Conservation (phyloP, 2,329 filamentous ascomycete genomes). For the Rhytidhysteron rufulum region DNA sequence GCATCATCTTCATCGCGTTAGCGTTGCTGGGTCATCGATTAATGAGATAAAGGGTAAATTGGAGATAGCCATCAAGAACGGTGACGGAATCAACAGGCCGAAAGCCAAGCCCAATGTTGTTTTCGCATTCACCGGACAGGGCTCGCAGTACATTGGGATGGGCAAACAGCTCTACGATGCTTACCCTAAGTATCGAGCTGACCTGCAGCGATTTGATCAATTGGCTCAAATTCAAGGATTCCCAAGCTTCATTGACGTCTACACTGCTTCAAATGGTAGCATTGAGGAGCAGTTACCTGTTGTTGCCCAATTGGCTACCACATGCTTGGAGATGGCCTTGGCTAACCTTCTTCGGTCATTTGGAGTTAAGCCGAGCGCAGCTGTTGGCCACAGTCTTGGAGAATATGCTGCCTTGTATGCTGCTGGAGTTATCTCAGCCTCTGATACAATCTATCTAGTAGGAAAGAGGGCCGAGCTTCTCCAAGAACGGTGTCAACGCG, state of each 20-base stretch:
- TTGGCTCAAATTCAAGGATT: neutral
- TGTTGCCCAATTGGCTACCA: constrained; percentile 12
- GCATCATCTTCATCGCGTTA: constrained; percentile 15
- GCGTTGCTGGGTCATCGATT: neutral
- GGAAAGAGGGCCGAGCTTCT: constrained; percentile 8
- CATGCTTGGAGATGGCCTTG: constrained; percentile 8
- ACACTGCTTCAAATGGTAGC: constrained; percentile 3
- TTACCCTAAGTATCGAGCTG: constrained; percentile 18
- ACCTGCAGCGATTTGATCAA: constrained; percentile 10
- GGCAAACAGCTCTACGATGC: constrained; percentile 10
- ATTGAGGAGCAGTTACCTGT: constrained; percentile 15
- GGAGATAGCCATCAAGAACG: neutral
- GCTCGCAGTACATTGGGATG: constrained; percentile 9
- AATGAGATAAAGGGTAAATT: neutral
- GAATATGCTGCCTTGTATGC: constrained; percentile 11
- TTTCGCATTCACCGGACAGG: constrained; percentile 23
- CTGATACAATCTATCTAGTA: constrained; percentile 8
- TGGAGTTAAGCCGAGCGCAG: constrained; percentile 7
- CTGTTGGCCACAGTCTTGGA: constrained; percentile 13
- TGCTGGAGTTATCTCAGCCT: constrained; percentile 6
- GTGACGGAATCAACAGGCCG: neutral
- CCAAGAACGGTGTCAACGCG: constrained; percentile 4
- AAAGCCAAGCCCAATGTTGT: constrained; percentile 13
- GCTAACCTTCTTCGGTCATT: constrained; percentile 6
- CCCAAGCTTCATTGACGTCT: neutral